A percentile compares a stretch with the other conserved stretches of the same genome.
Conservation (phyloP, 2,329 filamentous ascomycete genomes). For the Periglandula ipomoeae region DNA sequence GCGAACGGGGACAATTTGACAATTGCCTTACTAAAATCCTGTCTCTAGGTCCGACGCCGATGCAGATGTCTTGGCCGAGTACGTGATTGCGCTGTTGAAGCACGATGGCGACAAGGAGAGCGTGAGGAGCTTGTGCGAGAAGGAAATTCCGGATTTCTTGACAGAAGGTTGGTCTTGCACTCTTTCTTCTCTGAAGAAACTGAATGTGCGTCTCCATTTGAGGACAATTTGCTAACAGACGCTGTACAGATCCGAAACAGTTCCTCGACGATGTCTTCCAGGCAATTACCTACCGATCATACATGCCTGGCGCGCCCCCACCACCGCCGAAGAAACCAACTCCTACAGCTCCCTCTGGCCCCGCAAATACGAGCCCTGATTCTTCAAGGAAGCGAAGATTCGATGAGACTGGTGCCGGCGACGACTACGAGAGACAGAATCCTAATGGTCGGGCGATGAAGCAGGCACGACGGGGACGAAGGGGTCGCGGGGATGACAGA, state of each 20-base stretch:
- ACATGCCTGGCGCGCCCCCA: conserved; percentile 44
- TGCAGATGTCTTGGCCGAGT: conserved; percentile 73
- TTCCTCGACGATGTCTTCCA: conserved; percentile 67
- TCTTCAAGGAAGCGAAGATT: conserved; percentile 26
- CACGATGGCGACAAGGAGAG: conserved; percentile 58
- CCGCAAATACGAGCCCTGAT: neutral
- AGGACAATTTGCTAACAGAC: neutral
- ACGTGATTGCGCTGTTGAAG: conserved; percentile 67
- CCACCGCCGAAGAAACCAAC: conserved; percentile 20
- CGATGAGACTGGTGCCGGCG: conserved; percentile 18
- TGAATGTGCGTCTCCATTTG: too few relatives aligned
- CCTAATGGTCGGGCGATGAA: conserved; percentile 39
- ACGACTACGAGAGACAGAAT: neutral
- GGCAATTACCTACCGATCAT: conserved; percentile 53
- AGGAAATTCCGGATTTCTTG: conserved; percentile 64
- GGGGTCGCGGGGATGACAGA: conserved; percentile 17
- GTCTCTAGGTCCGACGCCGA: conserved; percentile 62
- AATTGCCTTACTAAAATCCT: conserved; percentile 7
- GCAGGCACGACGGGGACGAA: conserved; percentile 47
- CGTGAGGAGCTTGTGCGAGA: conserved; percentile 58
- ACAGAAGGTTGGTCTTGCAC: conserved; percentile 44
- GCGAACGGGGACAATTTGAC: too few relatives aligned
- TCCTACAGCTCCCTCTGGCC: neutral
- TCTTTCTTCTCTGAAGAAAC: neutral
- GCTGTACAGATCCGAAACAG: conserved; percentile 22